Conservation (phyloP, 352 stramenopile species). For the Phytopythium oedochilum region DNA sequence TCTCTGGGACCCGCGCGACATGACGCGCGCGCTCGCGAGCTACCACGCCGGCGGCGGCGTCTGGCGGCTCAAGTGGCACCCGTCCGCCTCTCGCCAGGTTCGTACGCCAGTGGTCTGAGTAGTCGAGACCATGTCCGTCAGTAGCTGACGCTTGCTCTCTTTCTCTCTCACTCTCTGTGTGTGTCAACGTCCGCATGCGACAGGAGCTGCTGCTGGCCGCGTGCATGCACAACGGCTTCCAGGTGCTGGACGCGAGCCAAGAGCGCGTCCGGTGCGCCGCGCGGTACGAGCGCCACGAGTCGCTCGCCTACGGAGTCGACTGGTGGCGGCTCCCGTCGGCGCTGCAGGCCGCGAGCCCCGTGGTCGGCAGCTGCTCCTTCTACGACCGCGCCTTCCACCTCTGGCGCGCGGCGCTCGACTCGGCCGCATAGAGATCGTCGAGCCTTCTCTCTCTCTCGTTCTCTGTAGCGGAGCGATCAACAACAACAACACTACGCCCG, state of each 20-base stretch:
- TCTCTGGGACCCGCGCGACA: constrained; percentile 71
- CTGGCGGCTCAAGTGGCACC: constrained; percentile 85
- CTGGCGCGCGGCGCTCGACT: constrained; percentile 29
- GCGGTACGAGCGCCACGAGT: constrained; percentile 59
- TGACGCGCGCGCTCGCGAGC: constrained; percentile 40
- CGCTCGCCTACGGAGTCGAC: constrained; percentile 82
- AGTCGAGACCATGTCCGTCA: too few species aligned
- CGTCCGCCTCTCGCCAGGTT: constrained; percentile 39
- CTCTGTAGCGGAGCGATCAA: too few species aligned
- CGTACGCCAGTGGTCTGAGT: background rate
- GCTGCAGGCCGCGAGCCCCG: constrained; percentile 27
- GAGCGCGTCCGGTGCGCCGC: constrained; percentile 6
- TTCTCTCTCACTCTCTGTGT: constrained; percentile 2
- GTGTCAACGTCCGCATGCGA: background rate
- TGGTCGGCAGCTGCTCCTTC: constrained; percentile 76
- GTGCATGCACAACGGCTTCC: constrained; percentile 88
- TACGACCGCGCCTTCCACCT: constrained; percentile 79
- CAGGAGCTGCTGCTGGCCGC: constrained; percentile 70
- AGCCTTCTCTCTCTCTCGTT: too few species aligned
- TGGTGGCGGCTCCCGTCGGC: constrained; percentile 57
- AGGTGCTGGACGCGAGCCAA: constrained; percentile 37
- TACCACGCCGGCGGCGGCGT: constrained; percentile 62
- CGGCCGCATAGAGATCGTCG: background rate
- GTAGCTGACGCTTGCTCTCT: background rate
- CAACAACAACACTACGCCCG: too few species aligned